A percentile compares a stretch with the other conserved stretches of the same genome.
phyloP scores from a whole-genome alignment of 2,329 filamentous ascomycete species.

The Tolypocladium tundrense region DNA sequence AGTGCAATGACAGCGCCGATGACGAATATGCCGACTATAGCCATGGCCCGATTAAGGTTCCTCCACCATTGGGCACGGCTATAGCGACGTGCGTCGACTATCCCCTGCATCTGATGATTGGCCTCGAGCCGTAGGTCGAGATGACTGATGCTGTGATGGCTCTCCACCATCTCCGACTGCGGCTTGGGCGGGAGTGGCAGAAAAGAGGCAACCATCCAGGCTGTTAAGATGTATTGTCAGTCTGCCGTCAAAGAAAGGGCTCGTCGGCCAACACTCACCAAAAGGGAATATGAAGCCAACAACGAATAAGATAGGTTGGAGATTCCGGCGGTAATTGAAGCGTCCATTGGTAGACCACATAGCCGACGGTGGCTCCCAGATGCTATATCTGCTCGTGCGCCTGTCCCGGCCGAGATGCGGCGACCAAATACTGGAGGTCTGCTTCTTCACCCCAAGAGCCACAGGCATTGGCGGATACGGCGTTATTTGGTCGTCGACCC shows the following conservation, averaged over 20 bases:
- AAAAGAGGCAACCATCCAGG: conserved; percentile 72
- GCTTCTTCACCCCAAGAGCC: conserved; percentile 28
- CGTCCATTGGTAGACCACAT: conserved; percentile 53
- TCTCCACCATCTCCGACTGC: conserved; percentile 39
- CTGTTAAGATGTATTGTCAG: conserved; percentile 24
- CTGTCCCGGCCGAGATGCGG: conserved; percentile 60
- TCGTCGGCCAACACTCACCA: conserved; percentile 32
- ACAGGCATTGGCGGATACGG: conserved; percentile 20
- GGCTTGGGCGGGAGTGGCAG: conserved; percentile 58
- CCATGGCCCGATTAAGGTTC: conserved; percentile 48
- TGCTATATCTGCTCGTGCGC: conserved; percentile 45
- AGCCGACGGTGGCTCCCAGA: conserved; percentile 66
- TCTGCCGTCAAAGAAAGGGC: not conserved
- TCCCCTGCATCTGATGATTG: conserved; percentile 20
- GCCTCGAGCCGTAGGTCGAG: conserved; percentile 26
- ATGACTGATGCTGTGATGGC: conserved; percentile 27
- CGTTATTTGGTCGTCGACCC: conserved; percentile 15
- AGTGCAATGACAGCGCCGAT: conserved; percentile 41
- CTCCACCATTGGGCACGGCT: conserved; percentile 50
- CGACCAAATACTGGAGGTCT: conserved; percentile 57
- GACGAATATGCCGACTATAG: conserved; percentile 43
- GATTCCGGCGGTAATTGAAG: conserved; percentile 55
- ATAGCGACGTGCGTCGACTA: conserved; percentile 35
- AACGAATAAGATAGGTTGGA: conserved; percentile 66
- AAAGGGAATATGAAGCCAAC: conserved; percentile 70